Base-by-base conservation (phyloP, 2,329 filamentous ascomycete genomes). In the Passalora sequoiae region DNA sequence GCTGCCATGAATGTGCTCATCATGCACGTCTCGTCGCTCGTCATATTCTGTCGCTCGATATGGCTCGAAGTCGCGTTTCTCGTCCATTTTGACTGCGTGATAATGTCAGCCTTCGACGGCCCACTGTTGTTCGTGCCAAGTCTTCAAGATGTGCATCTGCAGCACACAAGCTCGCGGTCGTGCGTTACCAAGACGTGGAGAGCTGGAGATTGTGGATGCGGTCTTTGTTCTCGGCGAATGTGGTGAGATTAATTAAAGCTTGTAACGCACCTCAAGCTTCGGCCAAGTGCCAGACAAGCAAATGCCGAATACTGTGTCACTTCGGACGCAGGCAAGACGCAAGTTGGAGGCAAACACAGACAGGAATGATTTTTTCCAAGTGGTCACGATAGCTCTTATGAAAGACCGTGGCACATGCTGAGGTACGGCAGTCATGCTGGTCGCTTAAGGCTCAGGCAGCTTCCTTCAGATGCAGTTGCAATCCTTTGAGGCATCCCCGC, bases 1-100 rank as follows among this genome's bases (percentile, higher is more conserved):
- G 6, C 54, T 46, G 19, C 32, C 44, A 5, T 50, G 47, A 16
- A 50, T 40, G 13, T 36, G 3, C 3, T 4, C 20, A 36, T 36
- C 32, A n/a, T 36, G 3, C 3, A 10, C 20, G 22, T 36, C 32
- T 22, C n/a, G 32, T 5, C 29, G 12, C 9, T 40, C 38, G 16
- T 31, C 21, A 28, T 32, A 17, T 9, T 32, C 24, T 6, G 31
- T 13, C 6, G 20, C 20, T n/a, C n/a, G n/a, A n/a, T n/a, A n/a
- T 7, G 6, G 24, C 12, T 27, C 24, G 20, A 22, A 32, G 6
- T 40, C 17, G 17, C 32, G 17, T 36, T 36, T 36, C 12, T 36
- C 32, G 16, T 36, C 32, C 32, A 36, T 36, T 12, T 16, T 13
- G 17, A 22, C 32, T 36, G n/a, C 17, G 19, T 4, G 8, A 22